Percentiles rank a stretch among this genome's conserved stretches.
These are phyloP conservation scores for Kazachstania africana DNA, from an alignment of 805 yeast species.

Conservation along the genomic window DNA sequence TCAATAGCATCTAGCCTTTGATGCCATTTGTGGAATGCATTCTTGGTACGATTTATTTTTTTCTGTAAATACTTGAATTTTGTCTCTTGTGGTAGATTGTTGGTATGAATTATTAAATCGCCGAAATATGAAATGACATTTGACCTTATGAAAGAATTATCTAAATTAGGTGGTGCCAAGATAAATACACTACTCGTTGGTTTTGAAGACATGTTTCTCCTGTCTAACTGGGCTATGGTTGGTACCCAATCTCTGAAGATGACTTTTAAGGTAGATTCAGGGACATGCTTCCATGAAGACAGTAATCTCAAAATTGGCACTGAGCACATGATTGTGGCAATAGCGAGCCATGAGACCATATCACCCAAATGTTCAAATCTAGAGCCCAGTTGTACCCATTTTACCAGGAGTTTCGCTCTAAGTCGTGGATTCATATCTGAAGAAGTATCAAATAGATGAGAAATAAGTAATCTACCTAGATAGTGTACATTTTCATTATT, in stretches of 20 bases:
- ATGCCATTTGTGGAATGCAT: slow-evolving; percentile 76
- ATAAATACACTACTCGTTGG: slow-evolving; percentile 47
- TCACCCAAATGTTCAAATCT: slow-evolving; percentile 71
- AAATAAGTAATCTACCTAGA: slow-evolving; percentile 55
- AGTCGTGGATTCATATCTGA: slow-evolving; percentile 11
- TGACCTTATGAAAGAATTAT: slow-evolving; percentile 60
- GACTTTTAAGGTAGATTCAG: slow-evolving; percentile 43
- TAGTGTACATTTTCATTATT: slow-evolving; percentile 59
- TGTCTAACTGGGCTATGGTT: slow-evolving; percentile 76
- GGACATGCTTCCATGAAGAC: slow-evolving; percentile 64
- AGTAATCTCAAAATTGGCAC: slow-evolving; percentile 67
- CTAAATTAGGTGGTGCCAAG: slow-evolving; percentile 81
- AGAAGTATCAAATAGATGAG: slow-evolving; percentile 44
- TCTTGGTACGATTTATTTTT: slow-evolving; percentile 53
- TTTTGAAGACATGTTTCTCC: slow-evolving; percentile 52
- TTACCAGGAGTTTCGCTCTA: slow-evolving; percentile 57
- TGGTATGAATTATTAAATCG: slow-evolving; percentile 48
- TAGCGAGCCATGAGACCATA: slow-evolving; percentile 89
- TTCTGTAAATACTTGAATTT: slow-evolving; percentile 42
- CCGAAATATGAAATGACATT: slow-evolving; percentile 86
- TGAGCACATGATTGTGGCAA: slow-evolving; percentile 73
- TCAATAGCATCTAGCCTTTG: slow-evolving; percentile 36
- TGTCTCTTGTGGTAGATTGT: slow-evolving; percentile 17
- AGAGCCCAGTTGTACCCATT: slow-evolving; percentile 81
- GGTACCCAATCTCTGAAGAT: slow-evolving; percentile 85